These are phyloP conservation scores for Malus orientalis DNA, from an alignment of 306 rosid species.

Conservation along the genomic window DNA sequence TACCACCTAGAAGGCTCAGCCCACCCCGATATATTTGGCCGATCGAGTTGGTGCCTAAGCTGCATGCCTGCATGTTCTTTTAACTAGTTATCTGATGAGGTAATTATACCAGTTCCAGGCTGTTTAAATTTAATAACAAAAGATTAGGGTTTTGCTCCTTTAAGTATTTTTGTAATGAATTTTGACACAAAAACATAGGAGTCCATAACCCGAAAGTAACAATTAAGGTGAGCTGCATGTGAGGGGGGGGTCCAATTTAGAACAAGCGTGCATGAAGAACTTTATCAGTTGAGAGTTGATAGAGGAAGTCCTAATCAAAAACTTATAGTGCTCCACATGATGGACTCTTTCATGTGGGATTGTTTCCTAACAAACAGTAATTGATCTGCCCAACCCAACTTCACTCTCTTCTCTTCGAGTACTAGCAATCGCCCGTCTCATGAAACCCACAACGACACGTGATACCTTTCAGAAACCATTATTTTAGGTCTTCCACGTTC, in stretches of 20 bases:
- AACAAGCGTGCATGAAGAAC: neutral
- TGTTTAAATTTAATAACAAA: neutral
- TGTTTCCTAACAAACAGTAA: conserved; percentile 3
- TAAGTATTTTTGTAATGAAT: neutral
- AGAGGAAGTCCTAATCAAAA: conserved; percentile 24
- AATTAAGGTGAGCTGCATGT: conserved; percentile 29
- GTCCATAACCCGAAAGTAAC: neutral
- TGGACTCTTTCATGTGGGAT: conserved; percentile 9
- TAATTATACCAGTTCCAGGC: neutral
- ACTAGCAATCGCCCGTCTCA: neutral
- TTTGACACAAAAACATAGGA: neutral
- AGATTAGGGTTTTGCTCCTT: neutral
- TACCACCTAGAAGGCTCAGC: neutral
- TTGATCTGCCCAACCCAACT: neutral
- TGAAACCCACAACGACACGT: neutral
- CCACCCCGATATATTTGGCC: neutral
- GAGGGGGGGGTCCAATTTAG: conserved; percentile 19
- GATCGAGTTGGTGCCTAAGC: neutral
- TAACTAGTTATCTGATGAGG: neutral
- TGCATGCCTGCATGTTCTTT: neutral
- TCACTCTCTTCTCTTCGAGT: neutral
- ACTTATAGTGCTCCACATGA: conserved; percentile 11
- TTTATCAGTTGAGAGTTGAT: conserved; percentile 13
- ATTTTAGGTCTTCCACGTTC: neutral
- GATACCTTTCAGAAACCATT: fast-evolving